These are phyloP conservation scores for Neospermospora avenae DNA, from an alignment of 2,329 filamentous ascomycete species.

Conservation along the genomic window DNA sequence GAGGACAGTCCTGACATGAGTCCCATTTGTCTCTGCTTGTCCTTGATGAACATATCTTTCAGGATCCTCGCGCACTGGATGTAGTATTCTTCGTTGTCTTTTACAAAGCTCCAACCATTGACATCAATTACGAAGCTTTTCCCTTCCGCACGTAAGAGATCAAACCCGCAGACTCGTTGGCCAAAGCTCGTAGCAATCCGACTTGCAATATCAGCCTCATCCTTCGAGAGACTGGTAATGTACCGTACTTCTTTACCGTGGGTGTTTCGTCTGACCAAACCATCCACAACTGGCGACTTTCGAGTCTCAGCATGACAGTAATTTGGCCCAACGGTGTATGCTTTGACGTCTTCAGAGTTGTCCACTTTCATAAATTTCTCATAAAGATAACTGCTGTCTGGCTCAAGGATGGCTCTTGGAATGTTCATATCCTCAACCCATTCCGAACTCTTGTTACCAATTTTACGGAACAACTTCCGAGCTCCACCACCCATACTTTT, in stretches of 20 bases:
- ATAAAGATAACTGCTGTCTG: constrained; percentile 84
- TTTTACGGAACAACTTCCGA: constrained; percentile 88
- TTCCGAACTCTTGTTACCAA: constrained; percentile 98
- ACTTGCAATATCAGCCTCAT: constrained; percentile 82
- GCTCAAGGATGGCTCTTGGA: constrained; percentile 79
- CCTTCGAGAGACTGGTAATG: constrained; percentile 76
- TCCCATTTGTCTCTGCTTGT: constrained; percentile 59
- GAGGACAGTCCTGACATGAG: constrained; percentile 15
- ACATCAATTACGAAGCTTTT: constrained; percentile 98
- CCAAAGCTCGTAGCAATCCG: constrained; percentile 91
- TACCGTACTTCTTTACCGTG: constrained; percentile 97
- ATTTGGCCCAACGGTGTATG: constrained; percentile 88
- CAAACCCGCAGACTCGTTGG: constrained; percentile 93
- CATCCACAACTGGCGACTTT: constrained; percentile 96
- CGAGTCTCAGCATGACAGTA: constrained; percentile 97
- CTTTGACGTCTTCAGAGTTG: constrained; percentile 97
- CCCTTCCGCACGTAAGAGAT: constrained; percentile 80
- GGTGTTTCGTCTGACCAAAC: constrained; percentile 90
- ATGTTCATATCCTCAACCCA: constrained; percentile 73
- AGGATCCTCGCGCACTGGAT: constrained; percentile 85
- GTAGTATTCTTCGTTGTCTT: constrained; percentile 98
- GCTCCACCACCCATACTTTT: constrained; percentile 84
- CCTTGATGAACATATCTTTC: constrained; percentile 81
- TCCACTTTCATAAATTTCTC: constrained; percentile 96
- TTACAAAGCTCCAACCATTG: constrained; percentile 99